Evolutionary conservation across 2,329 filamentous ascomycete species (phyloP).

Genomic region (Talaromyces sp.): DNA sequence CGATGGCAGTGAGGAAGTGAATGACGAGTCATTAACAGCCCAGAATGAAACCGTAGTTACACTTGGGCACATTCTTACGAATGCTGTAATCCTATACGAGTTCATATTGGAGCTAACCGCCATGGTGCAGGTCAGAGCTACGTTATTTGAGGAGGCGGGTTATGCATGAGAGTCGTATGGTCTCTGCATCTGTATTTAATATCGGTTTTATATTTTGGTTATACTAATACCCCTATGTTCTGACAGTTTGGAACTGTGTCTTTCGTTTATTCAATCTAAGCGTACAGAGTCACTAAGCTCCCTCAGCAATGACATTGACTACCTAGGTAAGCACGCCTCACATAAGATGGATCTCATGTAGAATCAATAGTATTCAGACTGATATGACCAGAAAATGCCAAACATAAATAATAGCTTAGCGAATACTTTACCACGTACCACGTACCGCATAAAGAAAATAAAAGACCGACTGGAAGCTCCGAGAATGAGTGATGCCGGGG

Average conservation of each 20-base stretch:
- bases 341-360: neutral
- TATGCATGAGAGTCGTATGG: conserved; percentile 38
- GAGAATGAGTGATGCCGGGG: neutral
- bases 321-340: neutral
- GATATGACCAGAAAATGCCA: neutral
- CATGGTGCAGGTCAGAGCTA: conserved; percentile 67
- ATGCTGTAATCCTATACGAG: conserved; percentile 71
- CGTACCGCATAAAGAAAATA: neutral
- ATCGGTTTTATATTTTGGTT: neutral
- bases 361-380: neutral
- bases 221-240: conserved; percentile 1
- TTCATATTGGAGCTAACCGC: conserved; percentile 74
- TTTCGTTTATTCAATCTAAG: too few relatives aligned
- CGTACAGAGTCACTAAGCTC: neutral
- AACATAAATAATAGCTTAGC: too few relatives aligned
- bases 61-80: conserved; percentile 73
- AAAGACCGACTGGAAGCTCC: conserved; percentile 8
- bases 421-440: too few relatives aligned
- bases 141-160: conserved; percentile 69
- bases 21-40: conserved; percentile 27
- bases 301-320: neutral
- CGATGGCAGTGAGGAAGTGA: conserved; percentile 21
- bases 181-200: neutral
- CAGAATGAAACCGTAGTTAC: conserved; percentile 45
- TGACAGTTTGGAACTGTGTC: neutral